Base-by-base conservation (phyloP, 805 yeast genomes). In the Cyberlindnera galapagoensis region DNA sequence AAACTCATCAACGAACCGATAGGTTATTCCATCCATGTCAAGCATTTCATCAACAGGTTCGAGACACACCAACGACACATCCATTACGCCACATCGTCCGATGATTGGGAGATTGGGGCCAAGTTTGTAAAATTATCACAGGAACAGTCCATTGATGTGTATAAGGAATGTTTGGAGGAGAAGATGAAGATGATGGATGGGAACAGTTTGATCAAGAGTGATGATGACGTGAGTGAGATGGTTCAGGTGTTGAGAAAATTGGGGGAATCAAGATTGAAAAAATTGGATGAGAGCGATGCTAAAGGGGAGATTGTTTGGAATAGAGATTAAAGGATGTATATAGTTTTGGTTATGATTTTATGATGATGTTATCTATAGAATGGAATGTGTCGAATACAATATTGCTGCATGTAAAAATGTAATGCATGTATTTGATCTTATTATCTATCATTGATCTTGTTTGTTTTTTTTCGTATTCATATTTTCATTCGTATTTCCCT, bases 21-120 rank as follows among this genome's bases (percentile, higher is more conserved):
- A 28, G 73, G 73, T 10, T 66, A 62, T 42, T 55, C 57, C 24
- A 39, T 71, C 8, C 42, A 40, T 6, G 54, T 63, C 0, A 46
- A 54, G 8, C 67, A 67, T 42, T 43, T 37, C 17, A 57, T 64
- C 34, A 53, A 63, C 29, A 65, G 57, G n/a, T 33, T 47, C n/a
- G 42, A 30, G 11, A 42, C 38, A 9, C 29, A 35, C 5, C 38
- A 42, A 3, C 35, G 39, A 15, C 39, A 50, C 42, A 61, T 44
- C 12, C 34, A 33, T 19, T 53, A 47, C 17, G 42, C 31, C 31
- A 46, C 21, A 28, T 13, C 32, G n/a, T 43, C 48, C 13, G 42
- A 49, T 6, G 12, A 43, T 8, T 68, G 74, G 73, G 45, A 38
- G 6, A 54, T 59, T 2, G 36, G 37, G 3, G 51, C 56, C 12